Evolutionary conservation across 768 basidiomycete genomes (phyloP), one percentile per base, ranked within the genome.

Genomic region (Pilatotrama ljubarskyi): DNA sequence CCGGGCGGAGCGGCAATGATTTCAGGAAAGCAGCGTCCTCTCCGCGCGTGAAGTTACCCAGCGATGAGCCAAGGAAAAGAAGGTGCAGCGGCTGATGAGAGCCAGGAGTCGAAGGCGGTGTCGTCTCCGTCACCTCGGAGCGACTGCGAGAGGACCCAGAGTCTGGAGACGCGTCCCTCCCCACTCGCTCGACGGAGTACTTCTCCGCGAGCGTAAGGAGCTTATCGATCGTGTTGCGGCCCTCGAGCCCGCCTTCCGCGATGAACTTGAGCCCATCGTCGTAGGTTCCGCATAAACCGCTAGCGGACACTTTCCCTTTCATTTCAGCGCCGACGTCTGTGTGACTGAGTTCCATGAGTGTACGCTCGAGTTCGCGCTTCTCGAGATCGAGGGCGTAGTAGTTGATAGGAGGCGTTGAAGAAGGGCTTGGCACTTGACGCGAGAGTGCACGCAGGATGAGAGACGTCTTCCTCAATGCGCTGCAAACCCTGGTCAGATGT

Each of bases 361-460:
- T 90, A 35, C 93, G 86, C 58, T 85, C 82, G 24, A 98, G 85
- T 69, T 97, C 95, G 48, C 82, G 84, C 65, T 88, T 81, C 72
- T 97, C 94, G 29, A 98, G 85, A 70, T 98, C 97, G 52, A 99
- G 89, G 18, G 96, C 94, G 76, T 90, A 93, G 71, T 95, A 95
- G 1, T 84, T 90, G 68, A 90, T 84, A 1, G 87, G 84, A 2
- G 84, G 74, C 1, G 70, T 64, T 0, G 71, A 55, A 11, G 69
- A 70, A 5, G 66, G 61, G 18, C 68, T 69, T 18, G 78, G 69
- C 7, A 85, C 80, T 15, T 84, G 72, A 26, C 76, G 76, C 17
- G 93, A 84, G 17, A 95, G 76, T 1, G 90, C 88, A 20, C 77
- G 78, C 22, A 97, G 80, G 50, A 99, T 80, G 68, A 88, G 85